Percentiles rank a stretch among this genome's conserved stretches.
Evolutionary conservation across 257 asterid genomes (phyloP).

Genomic region (Capsicum chinense): DNA sequence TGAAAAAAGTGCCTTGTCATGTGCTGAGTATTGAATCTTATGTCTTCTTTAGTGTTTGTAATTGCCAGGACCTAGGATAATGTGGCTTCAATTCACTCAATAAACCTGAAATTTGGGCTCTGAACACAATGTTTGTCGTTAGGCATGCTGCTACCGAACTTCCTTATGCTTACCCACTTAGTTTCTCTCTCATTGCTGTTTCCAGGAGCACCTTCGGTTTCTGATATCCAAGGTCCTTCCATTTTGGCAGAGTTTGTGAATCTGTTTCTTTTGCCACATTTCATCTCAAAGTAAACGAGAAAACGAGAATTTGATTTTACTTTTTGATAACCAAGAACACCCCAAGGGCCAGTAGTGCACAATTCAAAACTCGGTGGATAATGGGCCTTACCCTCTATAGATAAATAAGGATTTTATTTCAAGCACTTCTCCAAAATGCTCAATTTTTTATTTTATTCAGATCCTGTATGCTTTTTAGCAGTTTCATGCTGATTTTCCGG

Average conservation of each 20-base stretch:
- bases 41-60: neutral
- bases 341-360: neutral
- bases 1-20: neutral
- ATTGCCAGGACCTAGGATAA: constrained; percentile 13
- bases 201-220: constrained; percentile 9
- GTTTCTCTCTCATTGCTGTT: constrained; percentile 11
- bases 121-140: neutral
- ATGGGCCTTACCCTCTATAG: neutral
- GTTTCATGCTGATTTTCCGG: neutral
- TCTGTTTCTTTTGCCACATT: neutral
- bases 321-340: neutral
- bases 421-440: neutral
- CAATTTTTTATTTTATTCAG: neutral
- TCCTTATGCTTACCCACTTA: constrained; percentile 8
- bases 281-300: neutral
- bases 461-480: neutral
- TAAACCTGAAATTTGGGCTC: neutral
- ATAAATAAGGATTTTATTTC: neutral
- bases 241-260: neutral
- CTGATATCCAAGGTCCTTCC: neutral
- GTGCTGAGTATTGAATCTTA: neutral
- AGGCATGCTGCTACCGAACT: neutral
- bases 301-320: neutral
- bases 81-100: neutral
- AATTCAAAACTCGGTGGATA: neutral